Evolutionary conservation across 805 yeast species (phyloP).

Genomic region (Pichia heedii): DNA sequence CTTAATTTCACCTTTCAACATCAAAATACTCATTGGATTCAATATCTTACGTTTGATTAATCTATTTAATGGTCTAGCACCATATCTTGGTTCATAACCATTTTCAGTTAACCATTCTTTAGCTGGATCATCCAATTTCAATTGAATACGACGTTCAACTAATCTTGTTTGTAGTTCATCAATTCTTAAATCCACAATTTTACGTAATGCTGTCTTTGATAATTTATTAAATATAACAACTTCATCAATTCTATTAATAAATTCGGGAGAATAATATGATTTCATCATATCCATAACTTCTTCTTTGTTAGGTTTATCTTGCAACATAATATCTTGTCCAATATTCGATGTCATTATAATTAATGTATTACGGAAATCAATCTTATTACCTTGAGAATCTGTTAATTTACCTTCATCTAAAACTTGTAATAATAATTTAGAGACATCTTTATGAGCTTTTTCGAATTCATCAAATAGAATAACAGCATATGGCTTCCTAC

Average conservation of each 20-base stretch:
- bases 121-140: constrained; percentile 47
- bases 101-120: constrained; percentile 71
- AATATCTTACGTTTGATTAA: constrained; percentile 74
- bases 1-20: constrained; percentile 73
- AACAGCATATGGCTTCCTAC: constrained; percentile 91
- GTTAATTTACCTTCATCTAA: constrained; percentile 92
- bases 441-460: constrained; percentile 94
- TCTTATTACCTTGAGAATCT: constrained; percentile 89
- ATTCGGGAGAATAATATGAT: constrained; percentile 83
- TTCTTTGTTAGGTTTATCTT: constrained; percentile 54
- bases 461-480: constrained; percentile 93
- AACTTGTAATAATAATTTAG: constrained; percentile 83
- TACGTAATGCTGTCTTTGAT: constrained; percentile 62
- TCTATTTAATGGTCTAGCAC: constrained; percentile 94
- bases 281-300: constrained; percentile 63
- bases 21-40: constrained; percentile 75
- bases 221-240: constrained; percentile 88
- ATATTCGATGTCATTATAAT: constrained; percentile 96
- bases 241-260: constrained; percentile 89
- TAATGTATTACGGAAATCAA: constrained; percentile 89
- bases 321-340: constrained; percentile 81
- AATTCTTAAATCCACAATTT: constrained; percentile 79
- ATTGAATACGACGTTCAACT: constrained; percentile 63
- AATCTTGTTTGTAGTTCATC: constrained; percentile 74
- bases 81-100: constrained; percentile 88